A percentile compares a stretch with the other conserved stretches of the same genome.
These are phyloP conservation scores for Yamadazyma atlantica DNA, from an alignment of 1,139 yeast species.

Conservation along the genomic window DNA sequence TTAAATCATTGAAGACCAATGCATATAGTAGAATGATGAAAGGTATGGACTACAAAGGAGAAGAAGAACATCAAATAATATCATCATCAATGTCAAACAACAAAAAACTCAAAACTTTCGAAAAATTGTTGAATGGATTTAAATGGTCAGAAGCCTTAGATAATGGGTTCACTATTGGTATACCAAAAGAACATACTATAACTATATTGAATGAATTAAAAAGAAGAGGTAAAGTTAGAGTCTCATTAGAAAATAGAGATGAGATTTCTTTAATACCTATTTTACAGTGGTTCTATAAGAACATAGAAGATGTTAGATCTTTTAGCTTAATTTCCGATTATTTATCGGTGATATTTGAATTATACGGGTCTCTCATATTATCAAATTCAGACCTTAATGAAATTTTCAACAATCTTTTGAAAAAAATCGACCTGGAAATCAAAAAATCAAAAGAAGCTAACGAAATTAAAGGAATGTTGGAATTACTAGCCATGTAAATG, in stretches of 20 bases:
- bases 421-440: constrained; percentile 66
- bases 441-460: constrained; percentile 83
- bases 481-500: constrained; percentile 54
- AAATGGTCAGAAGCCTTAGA: constrained; percentile 93
- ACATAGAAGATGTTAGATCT: constrained; percentile 77
- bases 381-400: constrained; percentile 80
- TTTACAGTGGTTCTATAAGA: constrained; percentile 76
- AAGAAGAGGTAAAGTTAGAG: constrained; percentile 82
- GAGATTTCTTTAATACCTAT: constrained; percentile 84
- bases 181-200: constrained; percentile 74
- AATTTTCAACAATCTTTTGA: constrained; percentile 57
- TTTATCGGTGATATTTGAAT: constrained; percentile 75
- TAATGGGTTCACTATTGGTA: constrained; percentile 75
- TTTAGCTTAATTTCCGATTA: constrained; percentile 79
- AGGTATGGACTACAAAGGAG: constrained; percentile 90
- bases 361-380: constrained; percentile 72
- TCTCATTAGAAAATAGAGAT: constrained; percentile 77
- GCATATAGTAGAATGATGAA: constrained; percentile 79
- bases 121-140: constrained; percentile 80
- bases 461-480: constrained; percentile 91
- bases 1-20: constrained; percentile 43
- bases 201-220: constrained; percentile 83
- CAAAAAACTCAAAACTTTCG: constrained; percentile 76
- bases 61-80: constrained; percentile 74
- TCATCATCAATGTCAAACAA: constrained; percentile 51